Conservation (phyloP, 176 grass and related monocot genomes). For the barley (Hordeum vulgare) region MorexV3_pseudomolecules_assembly NC_058524.1:30173308-30173807, state of each 20-base stretch:
- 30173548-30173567: background rate
- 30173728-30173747: background rate
- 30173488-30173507: too few species aligned
- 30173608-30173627: background rate
- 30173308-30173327: too few species aligned
- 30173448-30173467: too few species aligned
- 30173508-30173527: too few species aligned
- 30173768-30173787: slow-evolving; percentile 16
- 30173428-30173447: too few species aligned
- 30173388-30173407: too few species aligned
- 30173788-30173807: slow-evolving; percentile 16
- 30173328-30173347: too few species aligned
- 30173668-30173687: background rate
- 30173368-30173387: too few species aligned
- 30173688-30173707: background rate
- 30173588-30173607: background rate
- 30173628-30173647: background rate
- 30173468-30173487: too few species aligned
- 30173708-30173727: slow-evolving; percentile 23
- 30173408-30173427: too few species aligned
- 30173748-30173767: slow-evolving; percentile 14
- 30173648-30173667: background rate
- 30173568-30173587: background rate
- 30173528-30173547: too few species aligned
- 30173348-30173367: too few species aligned